Evolutionary conservation across 257 asterid species (phyloP), one percentile per base, ranked within the genome.

Genomic region (Solanum raphanifolium): DNA sequence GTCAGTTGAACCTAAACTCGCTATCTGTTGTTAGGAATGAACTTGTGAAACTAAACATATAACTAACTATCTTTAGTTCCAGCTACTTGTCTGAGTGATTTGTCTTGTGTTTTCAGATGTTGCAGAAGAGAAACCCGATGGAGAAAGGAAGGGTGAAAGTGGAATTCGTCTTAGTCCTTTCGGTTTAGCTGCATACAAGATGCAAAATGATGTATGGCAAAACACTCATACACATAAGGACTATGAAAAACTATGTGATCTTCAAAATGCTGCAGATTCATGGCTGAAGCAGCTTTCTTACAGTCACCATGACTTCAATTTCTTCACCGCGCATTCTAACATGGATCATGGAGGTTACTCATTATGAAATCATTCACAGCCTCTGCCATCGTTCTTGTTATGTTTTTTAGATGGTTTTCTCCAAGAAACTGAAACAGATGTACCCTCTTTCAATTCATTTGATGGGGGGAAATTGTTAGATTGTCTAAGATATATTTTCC

Each of bases 161-260:
- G 83, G 86, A 75, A 91, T 92, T 76, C 31, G 92, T 15, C 92
- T 95, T 55, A 95, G 93, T 29, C 95, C 99, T 1, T 96, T 96
- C 52, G 98, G 98, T 36, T 66, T 96, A 92, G 96, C 96, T 76
- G 89, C 95, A 41, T 90, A 93, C 87, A 93, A 88, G 86, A 90
- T 96, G 97, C 94, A 94, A 87, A 94, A 95, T 1, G 93, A 94
- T n/a, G 90, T 95, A 62, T 96, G 99, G 98, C 23, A 91, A 6
- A 86, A 87, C 32, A 87, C 91, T 1, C 91, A 89, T 89, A 87
- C 89, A 83, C 68, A 32, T 4, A 94, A 94, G 8, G 94, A 95
- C 87, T 89, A 88, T 13, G 95, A 88, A 36, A 92, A 25, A 74
- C 31, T 21, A 38, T 38, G 52, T 11, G 78, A 83, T 35, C 91